Evolutionary conservation across 345 rosid species (phyloP).

Genomic region (Nasturtium officinale): DNA sequence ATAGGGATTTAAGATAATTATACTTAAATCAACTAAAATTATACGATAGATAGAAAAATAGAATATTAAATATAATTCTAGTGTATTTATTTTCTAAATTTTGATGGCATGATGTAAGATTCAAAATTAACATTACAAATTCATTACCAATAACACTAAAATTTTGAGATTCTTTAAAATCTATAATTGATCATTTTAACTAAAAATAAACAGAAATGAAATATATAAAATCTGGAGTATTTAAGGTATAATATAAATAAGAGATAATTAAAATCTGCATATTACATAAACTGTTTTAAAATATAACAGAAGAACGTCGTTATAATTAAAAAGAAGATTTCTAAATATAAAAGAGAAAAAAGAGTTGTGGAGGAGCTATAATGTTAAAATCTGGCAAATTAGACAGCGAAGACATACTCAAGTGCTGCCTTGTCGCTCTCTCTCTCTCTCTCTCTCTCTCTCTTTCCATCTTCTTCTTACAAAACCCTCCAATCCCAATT

Average conservation of each 20-base stretch:
- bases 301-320: constrained; percentile 23
- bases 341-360: constrained; percentile 7
- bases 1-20: constrained; percentile 12
- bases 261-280: not conserved
- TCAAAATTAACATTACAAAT: not conserved
- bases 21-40: not conserved
- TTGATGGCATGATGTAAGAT: not conserved
- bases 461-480: constrained; percentile 40
- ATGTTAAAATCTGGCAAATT: constrained; percentile 54
- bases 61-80: constrained; percentile 1
- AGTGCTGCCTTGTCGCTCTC: constrained; percentile 56
- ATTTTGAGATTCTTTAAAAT: not conserved
- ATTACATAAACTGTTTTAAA: not conserved
- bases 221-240: not conserved
- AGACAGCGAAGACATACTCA: constrained; percentile 62
- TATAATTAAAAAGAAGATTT: constrained; percentile 29
- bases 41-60: not conserved
- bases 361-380: constrained; percentile 54
- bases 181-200: not conserved
- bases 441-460: constrained; percentile 36
- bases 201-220: not conserved
- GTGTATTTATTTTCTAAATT: no score
- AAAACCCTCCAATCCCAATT: constrained; percentile 40
- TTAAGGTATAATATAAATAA: constrained; percentile 3
- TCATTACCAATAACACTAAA: not conserved